phyloP scores from a whole-genome alignment of 2,329 filamentous ascomycete genomes.

The Beauveria pseudobassiana region DNA sequence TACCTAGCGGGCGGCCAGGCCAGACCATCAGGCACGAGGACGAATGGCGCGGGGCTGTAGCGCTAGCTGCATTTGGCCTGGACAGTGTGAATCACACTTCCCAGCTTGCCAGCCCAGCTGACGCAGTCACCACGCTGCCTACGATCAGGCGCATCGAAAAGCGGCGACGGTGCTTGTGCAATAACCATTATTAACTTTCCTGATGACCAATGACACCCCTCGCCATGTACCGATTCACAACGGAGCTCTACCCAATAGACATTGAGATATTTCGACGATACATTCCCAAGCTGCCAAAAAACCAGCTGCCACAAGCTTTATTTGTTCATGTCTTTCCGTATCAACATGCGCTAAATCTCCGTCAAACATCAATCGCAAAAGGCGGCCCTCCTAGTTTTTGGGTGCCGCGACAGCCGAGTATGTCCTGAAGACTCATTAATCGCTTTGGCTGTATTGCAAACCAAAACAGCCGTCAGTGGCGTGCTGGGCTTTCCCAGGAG shows the following conservation, averaged over 20 bases:
- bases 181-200: background rate
- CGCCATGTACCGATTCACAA: too few species aligned
- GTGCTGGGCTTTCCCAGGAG: background rate
- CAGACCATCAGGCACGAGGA: slow-evolving; percentile 9
- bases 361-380: too few species aligned
- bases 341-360: too few species aligned
- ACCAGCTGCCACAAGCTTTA: too few species aligned
- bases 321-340: too few species aligned
- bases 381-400: background rate
- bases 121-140: background rate
- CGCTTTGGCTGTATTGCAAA: background rate
- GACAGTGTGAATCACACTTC: slow-evolving; percentile 5
- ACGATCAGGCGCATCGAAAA: slow-evolving; percentile 4
- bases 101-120: slow-evolving; percentile 1
- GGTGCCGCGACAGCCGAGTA: background rate
- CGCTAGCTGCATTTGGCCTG: slow-evolving; percentile 14
- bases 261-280: background rate
- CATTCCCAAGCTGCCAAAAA: background rate
- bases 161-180: background rate
- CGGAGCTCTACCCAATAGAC: background rate
- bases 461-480: background rate
- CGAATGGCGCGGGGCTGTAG: slow-evolving; percentile 16
- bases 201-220: too few species aligned
- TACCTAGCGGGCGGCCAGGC: background rate
- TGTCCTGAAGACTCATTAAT: background rate